A percentile compares a stretch with the other conserved stretches of the same genome.
Conservation (phyloP, 371 early-diverging fungal species). For the Mucor irregularis region DNA sequence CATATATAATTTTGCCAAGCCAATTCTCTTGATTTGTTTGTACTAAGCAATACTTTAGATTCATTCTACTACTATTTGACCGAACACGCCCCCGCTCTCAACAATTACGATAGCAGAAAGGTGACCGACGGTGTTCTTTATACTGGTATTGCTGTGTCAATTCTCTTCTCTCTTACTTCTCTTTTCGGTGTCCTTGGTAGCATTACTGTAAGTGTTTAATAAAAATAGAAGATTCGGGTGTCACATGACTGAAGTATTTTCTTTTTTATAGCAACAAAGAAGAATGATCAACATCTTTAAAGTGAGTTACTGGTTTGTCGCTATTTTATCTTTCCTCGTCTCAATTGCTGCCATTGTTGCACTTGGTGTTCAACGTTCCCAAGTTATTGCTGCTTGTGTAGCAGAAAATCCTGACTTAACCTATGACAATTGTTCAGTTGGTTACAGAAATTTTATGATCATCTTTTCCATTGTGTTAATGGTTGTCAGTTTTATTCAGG, state of each 20-base stretch:
- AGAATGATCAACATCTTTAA: conserved; percentile 27
- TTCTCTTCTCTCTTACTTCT: conserved; percentile 26
- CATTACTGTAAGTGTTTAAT: conserved; percentile 26
- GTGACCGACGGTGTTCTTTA: conserved; percentile 13
- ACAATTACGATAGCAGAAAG: background rate
- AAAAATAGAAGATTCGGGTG: background rate
- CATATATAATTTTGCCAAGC: no score
- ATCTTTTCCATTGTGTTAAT: background rate
- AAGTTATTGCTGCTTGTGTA: conserved; percentile 10
- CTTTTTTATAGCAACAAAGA: conserved; percentile 28
- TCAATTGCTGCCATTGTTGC: conserved; percentile 17
- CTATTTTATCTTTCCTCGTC: conserved; percentile 13
- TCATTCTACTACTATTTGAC: no score
- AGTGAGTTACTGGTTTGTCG: conserved; percentile 22
- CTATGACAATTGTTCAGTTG: conserved; percentile 11
- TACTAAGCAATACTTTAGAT: no score
- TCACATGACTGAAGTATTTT: background rate
- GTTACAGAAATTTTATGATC: conserved; percentile 18
- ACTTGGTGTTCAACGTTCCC: conserved; percentile 8
- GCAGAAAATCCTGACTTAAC: background rate
- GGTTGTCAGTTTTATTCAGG: conserved; percentile 24
- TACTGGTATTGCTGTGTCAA: conserved; percentile 18
- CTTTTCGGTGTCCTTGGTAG: conserved; percentile 32
- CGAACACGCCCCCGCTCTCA: no score
- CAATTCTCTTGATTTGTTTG: no score